phyloP scores from a whole-genome alignment of 257 asterid genomes.

The Paraleonurus japonicus region DNA sequence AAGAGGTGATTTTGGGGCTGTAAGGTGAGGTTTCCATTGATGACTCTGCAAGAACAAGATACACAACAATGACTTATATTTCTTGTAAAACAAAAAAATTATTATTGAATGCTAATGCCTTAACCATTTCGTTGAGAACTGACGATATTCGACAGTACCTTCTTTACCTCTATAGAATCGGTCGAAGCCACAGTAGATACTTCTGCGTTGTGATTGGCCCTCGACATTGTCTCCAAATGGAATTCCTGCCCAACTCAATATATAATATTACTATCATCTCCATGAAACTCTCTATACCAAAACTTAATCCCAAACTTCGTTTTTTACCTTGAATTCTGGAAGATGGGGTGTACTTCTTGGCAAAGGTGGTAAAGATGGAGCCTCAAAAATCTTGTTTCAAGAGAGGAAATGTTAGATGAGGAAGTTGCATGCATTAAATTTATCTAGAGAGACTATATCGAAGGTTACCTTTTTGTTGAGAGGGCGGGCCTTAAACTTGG shows the following conservation, averaged over 20 bases:
- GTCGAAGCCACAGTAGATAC: conserved; percentile 62
- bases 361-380: conserved; percentile 53
- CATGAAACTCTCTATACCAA: background rate
- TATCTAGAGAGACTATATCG: background rate
- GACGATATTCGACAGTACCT: conserved; percentile 20
- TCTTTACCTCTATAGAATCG: conserved; percentile 51
- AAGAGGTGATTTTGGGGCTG: conserved; percentile 82
- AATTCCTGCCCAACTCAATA: conserved; percentile 62
- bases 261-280: conserved; percentile 6
- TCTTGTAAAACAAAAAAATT: background rate
- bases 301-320: background rate
- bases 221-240: conserved; percentile 82
- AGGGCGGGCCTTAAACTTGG: conserved; percentile 92
- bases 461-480: conserved; percentile 68
- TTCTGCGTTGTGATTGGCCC: conserved; percentile 74
- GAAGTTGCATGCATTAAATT: background rate
- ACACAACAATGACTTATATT: background rate
- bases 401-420: background rate
- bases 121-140: conserved; percentile 5
- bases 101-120: background rate
- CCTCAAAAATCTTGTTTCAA: conserved; percentile 60
- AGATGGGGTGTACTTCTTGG: conserved; percentile 76
- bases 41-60: conserved; percentile 48
- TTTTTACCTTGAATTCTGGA: conserved; percentile 79
- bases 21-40: conserved; percentile 69